A percentile compares a stretch with the other conserved stretches of the same genome.
Conservation (phyloP, 371 early-diverging fungal species). For the Rhizopus arrhizus region DNA sequence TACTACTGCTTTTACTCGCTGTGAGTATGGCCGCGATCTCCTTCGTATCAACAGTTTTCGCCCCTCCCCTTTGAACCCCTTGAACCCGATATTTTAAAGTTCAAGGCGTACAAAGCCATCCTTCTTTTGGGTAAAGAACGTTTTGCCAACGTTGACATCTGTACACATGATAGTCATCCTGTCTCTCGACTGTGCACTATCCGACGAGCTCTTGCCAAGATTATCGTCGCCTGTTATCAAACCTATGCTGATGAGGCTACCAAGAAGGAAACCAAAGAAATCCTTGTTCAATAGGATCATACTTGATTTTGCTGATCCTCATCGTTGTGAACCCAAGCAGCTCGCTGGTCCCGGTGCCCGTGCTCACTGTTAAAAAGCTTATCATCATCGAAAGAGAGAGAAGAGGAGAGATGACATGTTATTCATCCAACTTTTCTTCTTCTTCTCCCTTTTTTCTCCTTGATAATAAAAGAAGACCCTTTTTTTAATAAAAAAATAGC, state of each 20-base stretch:
- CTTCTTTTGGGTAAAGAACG: constrained; percentile 95
- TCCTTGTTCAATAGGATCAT: constrained; percentile 96
- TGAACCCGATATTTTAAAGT: constrained; percentile 94
- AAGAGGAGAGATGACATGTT: background rate
- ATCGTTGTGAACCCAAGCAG: constrained; percentile 99
- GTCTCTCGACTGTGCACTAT: constrained; percentile 98
- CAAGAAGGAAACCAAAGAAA: constrained; percentile 99
- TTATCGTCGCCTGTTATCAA: constrained; percentile 99
- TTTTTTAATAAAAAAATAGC: no score
- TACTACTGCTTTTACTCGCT: constrained; percentile 98
- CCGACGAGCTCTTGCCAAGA: constrained; percentile 99
- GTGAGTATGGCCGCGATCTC: constrained; percentile 97
- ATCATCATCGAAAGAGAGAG: constrained; percentile 65
- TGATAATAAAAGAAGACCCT: no score
- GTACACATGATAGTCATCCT: constrained; percentile 97
- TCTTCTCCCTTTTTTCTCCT: background rate
- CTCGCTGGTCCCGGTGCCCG: constrained; percentile 99
- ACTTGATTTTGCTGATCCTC: constrained; percentile 98
- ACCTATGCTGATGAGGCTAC: constrained; percentile 99
- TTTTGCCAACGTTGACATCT: constrained; percentile 96
- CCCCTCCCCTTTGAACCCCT: constrained; percentile 86
- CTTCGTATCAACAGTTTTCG: constrained; percentile 90
- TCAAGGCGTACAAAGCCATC: constrained; percentile 99
- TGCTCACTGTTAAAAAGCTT: constrained; percentile 97
- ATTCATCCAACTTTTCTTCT: background rate